phyloP scores from a whole-genome alignment of 352 stramenopile genomes.

The Phytophthora sojae region DNA sequence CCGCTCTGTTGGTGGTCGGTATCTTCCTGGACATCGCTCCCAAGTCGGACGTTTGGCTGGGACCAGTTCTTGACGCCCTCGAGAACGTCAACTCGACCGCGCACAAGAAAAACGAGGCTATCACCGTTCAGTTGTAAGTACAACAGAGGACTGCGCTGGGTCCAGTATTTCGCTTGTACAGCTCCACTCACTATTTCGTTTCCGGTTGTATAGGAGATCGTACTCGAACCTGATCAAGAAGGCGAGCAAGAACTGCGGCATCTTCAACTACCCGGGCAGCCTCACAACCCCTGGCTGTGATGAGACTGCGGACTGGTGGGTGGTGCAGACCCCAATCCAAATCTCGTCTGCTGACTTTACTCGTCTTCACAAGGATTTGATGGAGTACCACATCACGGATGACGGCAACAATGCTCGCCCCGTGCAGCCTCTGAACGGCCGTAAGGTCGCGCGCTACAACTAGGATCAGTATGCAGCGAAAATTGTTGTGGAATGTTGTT shows the following conservation, averaged over 20 bases:
- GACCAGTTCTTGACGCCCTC: constrained; percentile 42
- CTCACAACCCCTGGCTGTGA: constrained; percentile 62
- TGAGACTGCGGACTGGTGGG: constrained; percentile 73
- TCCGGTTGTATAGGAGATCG: constrained; percentile 36
- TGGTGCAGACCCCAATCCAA: constrained; percentile 56
- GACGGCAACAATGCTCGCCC: constrained; percentile 56
- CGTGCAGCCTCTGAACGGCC: constrained; percentile 49
- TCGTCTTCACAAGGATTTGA: constrained; percentile 42
- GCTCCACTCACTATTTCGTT: constrained; percentile 6
- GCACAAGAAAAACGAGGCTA: constrained; percentile 1
- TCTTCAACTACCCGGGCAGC: constrained; percentile 79
- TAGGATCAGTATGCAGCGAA: constrained; percentile 6
- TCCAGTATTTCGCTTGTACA: neutral
- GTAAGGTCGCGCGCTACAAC: constrained; percentile 33
- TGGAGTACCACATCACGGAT: constrained; percentile 46
- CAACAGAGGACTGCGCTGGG: too few relatives aligned
- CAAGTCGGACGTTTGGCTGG: constrained; percentile 40
- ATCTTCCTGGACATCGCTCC: constrained; percentile 36
- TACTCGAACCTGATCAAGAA: constrained; percentile 38
- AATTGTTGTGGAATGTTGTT: neutral
- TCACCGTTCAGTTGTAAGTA: constrained; percentile 41
- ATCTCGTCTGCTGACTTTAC: constrained; percentile 48
- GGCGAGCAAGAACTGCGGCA: constrained; percentile 12
- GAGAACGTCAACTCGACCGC: constrained; percentile 38
- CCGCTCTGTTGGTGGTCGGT: constrained; percentile 50